Evolutionary conservation across 2,329 filamentous ascomycete genomes (phyloP), one percentile per base, ranked within the genome.

Genomic region (Cryphonectria nitschkei): DNA sequence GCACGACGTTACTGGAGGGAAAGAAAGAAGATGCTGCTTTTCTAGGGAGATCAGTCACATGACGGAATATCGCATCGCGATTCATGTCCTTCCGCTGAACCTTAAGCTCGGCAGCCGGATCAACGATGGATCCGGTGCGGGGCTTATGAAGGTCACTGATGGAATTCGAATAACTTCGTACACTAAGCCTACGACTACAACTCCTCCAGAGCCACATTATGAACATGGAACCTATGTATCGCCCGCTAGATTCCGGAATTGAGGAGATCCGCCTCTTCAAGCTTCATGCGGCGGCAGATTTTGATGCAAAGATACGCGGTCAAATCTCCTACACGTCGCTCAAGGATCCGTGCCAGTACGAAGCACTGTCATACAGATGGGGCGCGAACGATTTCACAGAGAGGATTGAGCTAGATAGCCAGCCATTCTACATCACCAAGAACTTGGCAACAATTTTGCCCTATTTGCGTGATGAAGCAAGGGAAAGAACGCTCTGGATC

Each of bases 331-430:
- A 58, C 54, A 58, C 26, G 29, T 34, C 29, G 14, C 29, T 58
- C n/a, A 58, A 58, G 26, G 26, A 58, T 11, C 54, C 54, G 3
- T 58, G 54, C 54, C 26, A 58, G 22, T 75, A 72, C 69, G 73
- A 75, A 32, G 72, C 74, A 5, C 41, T 74, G 22, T 74, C 74
- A 2, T 75, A 75, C 52, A 69, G 62, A 9, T 75, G 74, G 74
- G 74, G 74, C 19, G 19, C 34, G 1, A 14, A 52, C 2, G 56
- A 66, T 39, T 62, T 68, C 39, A 19, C 41, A 1, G 52, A 39
- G 3, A 19, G 56, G 5, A 70, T 74, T 11, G 54, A n/a, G n/a
- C 65, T 74, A 3, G 50, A 73, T 37, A 29, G 39, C 8, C 32
- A 64, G 4, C 37, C 43, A 13, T 64, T 68, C 34, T 22, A 32